Evolutionary conservation across 805 yeast genomes (phyloP), one percentile per base, ranked within the genome.

Genomic region (Candida koratica): DNA sequence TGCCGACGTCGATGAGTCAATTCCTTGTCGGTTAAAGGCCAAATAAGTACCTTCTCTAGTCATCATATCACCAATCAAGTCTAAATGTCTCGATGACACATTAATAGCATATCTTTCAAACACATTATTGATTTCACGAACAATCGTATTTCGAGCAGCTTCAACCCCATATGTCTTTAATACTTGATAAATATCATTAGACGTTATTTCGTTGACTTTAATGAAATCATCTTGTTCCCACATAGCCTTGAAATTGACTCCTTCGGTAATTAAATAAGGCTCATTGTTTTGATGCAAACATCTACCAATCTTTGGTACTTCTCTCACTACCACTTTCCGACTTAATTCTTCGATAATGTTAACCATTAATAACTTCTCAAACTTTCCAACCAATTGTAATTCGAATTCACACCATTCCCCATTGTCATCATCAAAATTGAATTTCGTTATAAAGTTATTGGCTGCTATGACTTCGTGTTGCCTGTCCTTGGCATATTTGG

Each of bases 1-100:
- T 12, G 97, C 84, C 6, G 97, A 89, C 1, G 97, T 88, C 10
- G 93, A 78, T 1, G 95, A 76, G 60, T 93, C 97, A 58, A 94
- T 89, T 62, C 99, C 99, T 67, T 87, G 96, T 73, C 99, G 85
- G 64, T 87, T 89, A 73, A 93, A 93, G 17, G 99, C 96, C 57
- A 90, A 67, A 58, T 89, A 93, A 2, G 94, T 77, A 55, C 99
- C 99, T 64, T 93, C 97, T 64, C 98, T 80, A 4, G 99, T 93
- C 99, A 93, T 93, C 87, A 86, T 85, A 63, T 93, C 99, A 46
- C 95, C 99, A 61, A 93, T 82, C 60, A 93, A 77, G 58, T 93
- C 98, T 66, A 93, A 78, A 69, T 93, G 99, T 61, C 98, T 86
- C 36, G 78, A 69, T 38, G 93, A 83, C 41, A 93, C 98, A 41